A percentile compares a stretch with the other conserved stretches of the same genome.
phyloP scores from a whole-genome alignment of 805 yeast genomes.

The Candida incommunis region DNA sequence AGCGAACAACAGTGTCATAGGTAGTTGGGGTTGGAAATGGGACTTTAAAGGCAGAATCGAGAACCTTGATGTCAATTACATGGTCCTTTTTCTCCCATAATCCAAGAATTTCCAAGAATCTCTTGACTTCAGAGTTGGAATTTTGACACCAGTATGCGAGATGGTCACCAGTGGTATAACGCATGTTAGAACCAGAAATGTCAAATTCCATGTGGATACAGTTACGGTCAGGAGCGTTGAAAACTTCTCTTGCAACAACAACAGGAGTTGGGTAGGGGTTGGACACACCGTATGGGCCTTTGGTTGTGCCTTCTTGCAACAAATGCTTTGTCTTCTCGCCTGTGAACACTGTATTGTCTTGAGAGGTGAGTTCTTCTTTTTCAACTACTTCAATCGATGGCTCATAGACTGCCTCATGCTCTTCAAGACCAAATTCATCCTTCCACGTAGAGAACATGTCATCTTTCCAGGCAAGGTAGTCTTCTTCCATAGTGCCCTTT shows the following conservation, averaged over 20 bases:
- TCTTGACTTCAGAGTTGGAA: constrained; percentile 56
- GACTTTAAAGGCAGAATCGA: constrained; percentile 38
- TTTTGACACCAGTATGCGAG: constrained; percentile 91
- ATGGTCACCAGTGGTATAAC: constrained; percentile 92
- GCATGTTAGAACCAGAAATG: constrained; percentile 54
- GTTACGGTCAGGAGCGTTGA: constrained; percentile 46
- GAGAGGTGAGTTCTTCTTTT: constrained; percentile 16
- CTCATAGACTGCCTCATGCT: constrained; percentile 66
- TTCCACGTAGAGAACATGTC: constrained; percentile 50
- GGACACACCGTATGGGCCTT: constrained; percentile 64
- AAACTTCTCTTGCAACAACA: constrained; percentile 49
- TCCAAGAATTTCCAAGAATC: constrained; percentile 50
- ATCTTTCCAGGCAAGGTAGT: constrained; percentile 88
- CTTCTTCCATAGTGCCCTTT: constrained; percentile 88
- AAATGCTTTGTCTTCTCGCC: constrained; percentile 74
- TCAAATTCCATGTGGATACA: constrained; percentile 90
- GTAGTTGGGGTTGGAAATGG: constrained; percentile 53
- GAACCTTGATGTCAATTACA: constrained; percentile 49
- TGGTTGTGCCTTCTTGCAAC: constrained; percentile 25
- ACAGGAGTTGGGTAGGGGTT: constrained; percentile 78
- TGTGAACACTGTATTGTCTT: constrained; percentile 34
- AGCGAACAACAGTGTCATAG: constrained; percentile 72
- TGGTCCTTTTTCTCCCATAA: constrained; percentile 36
- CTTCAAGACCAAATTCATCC: constrained; percentile 51
- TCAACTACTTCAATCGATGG: constrained; percentile 37